Conservation (phyloP, 257 asterid genomes). For the Lycium barbarum region DNA sequence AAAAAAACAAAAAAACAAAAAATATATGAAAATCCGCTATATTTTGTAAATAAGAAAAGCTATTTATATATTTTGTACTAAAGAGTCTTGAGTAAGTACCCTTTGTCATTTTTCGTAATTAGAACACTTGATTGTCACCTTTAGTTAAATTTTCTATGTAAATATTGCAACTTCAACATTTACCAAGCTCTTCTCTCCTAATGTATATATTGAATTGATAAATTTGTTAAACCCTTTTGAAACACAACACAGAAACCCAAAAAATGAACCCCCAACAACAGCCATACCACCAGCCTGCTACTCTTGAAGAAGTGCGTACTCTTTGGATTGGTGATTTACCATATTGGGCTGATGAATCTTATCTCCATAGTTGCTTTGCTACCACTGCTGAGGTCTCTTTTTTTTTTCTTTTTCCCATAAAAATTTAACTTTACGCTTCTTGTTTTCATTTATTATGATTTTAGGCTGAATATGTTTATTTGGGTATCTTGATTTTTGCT, state of each 20-base stretch:
- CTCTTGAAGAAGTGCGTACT: conserved; percentile 95
- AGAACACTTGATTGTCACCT: no score
- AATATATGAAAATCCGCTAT: no score
- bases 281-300: conserved; percentile 95
- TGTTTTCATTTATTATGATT: neutral
- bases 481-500: neutral
- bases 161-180: neutral
- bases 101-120: no score
- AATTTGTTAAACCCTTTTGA: conserved; percentile 28
- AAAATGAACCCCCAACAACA: conserved; percentile 44
- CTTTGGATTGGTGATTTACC: conserved; percentile 99
- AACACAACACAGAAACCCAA: neutral
- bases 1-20: no score
- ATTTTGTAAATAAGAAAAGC: no score
- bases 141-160: no score
- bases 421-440: neutral
- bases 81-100: no score
- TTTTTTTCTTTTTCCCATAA: neutral
- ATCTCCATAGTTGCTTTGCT: conserved; percentile 90
- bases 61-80: no score
- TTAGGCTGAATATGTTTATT: neutral
- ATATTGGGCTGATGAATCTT: conserved; percentile 95
- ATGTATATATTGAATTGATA: neutral
- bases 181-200: neutral
- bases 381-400: conserved; percentile 74